Conservation (phyloP, 345 rosid genomes). For the Corchorus olitorius region DNA sequence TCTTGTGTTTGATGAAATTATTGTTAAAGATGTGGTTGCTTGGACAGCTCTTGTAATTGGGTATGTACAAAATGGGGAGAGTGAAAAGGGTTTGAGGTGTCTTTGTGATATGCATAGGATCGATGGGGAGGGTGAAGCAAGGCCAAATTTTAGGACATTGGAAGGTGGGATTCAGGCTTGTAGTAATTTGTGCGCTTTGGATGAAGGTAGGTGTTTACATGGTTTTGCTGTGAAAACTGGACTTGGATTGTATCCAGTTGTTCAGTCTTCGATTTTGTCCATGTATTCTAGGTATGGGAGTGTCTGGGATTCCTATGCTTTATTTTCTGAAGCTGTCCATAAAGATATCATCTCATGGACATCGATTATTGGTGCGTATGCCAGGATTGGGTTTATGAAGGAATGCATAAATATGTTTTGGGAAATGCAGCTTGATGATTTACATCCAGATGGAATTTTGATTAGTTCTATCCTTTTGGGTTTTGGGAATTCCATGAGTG, state of each 20-base stretch:
- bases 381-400: conserved; percentile 47
- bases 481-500: conserved; percentile 45
- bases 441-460: conserved; percentile 55
- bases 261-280: conserved; percentile 50
- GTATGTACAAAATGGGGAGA: conserved; percentile 61
- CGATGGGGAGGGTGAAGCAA: conserved; percentile 38
- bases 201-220: conserved; percentile 58
- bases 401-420: conserved; percentile 49
- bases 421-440: conserved; percentile 55
- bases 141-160: conserved; percentile 57
- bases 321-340: conserved; percentile 49
- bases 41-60: conserved; percentile 73
- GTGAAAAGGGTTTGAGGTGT: conserved; percentile 53
- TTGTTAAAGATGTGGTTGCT: conserved; percentile 59
- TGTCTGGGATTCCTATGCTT: conserved; percentile 43
- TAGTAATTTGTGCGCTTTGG: conserved; percentile 47
- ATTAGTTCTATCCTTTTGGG: conserved; percentile 56
- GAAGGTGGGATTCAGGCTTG: conserved; percentile 74
- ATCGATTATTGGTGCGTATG: conserved; percentile 55
- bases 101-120: conserved; percentile 48
- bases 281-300: conserved; percentile 58
- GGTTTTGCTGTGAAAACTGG: conserved; percentile 57
- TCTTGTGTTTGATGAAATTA: conserved; percentile 59
- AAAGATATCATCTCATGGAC: conserved; percentile 72
- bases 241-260: conserved; percentile 36